Conservation (phyloP, 179 eudicot species). For the Nepenthes alata region DNA sequence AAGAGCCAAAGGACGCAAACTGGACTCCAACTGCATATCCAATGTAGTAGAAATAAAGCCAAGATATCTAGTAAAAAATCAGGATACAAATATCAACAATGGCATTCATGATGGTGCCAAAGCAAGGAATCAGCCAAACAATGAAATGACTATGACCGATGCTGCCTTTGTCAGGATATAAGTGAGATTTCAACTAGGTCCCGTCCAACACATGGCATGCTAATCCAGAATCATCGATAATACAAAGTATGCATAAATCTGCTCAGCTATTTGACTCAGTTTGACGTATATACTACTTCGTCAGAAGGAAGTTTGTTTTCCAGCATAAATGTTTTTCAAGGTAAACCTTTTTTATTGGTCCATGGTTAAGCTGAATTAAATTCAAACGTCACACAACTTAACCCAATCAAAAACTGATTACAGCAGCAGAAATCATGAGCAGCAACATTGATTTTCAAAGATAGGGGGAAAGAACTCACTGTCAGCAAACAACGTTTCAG, state of each 20-base stretch:
- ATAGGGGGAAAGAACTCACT: constrained; percentile 30
- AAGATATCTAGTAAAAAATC: background rate
- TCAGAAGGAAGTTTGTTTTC: too few species aligned
- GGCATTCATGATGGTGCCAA: too few species aligned
- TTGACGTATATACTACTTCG: too few species aligned
- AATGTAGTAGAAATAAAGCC: constrained; percentile 9
- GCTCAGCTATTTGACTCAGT: too few species aligned
- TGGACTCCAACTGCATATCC: constrained; percentile 66
- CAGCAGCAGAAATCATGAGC: background rate
- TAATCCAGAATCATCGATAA: background rate
- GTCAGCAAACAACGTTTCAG: constrained; percentile 49
- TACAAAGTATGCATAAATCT: too few species aligned
- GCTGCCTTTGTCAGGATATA: background rate
- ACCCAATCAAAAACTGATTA: background rate
- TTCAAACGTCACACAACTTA: too few species aligned
- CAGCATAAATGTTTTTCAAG: too few species aligned
- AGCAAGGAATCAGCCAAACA: too few species aligned
- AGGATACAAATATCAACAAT: background rate
- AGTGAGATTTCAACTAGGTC: background rate
- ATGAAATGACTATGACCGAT: too few species aligned
- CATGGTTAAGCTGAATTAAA: too few species aligned
- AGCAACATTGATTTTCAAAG: constrained; percentile 3
- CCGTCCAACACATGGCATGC: background rate
- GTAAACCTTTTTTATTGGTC: too few species aligned
- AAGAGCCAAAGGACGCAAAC: constrained; percentile 52